phyloP scores from a whole-genome alignment of 768 basidiomycete genomes.

The Suillus cothurnatus region DNA sequence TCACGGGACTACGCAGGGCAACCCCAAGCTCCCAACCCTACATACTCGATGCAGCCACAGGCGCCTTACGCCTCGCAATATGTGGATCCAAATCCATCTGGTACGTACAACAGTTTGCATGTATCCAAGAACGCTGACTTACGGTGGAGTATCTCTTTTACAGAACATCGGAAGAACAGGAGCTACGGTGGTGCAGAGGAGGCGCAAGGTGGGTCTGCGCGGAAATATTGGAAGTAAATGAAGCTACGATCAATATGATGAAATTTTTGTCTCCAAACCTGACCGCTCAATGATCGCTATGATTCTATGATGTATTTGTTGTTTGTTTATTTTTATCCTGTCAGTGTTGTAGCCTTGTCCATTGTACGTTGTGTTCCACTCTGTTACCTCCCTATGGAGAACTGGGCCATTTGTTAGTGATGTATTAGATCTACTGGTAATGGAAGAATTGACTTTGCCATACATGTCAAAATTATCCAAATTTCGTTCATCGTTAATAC shows the following conservation, averaged over 20 bases:
- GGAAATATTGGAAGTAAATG: conserved; percentile 15
- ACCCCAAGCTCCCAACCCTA: background rate
- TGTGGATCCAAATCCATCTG: background rate
- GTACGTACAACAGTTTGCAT: background rate
- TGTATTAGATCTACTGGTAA: background rate
- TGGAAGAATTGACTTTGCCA: background rate
- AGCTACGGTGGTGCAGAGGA: conserved; percentile 10
- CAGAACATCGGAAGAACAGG: background rate
- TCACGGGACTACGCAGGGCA: background rate
- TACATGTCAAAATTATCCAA: background rate
- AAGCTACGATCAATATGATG: background rate
- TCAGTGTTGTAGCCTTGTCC: background rate
- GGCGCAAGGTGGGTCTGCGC: conserved; percentile 11
- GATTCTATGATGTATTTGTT: background rate
- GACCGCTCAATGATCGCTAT: background rate
- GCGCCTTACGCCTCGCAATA: background rate
- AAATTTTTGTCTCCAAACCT: conserved; percentile 11
- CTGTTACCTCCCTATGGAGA: background rate
- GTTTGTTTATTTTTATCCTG: background rate
- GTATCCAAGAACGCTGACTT: background rate
- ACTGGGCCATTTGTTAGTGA: background rate
- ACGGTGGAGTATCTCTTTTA: background rate
- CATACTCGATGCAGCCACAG: background rate
- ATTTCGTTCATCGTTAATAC: background rate
- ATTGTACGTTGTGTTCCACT: background rate